Evolutionary conservation across 139 green algal species (phyloP).

Genomic region (Chlamydomonas applanata): DNA sequence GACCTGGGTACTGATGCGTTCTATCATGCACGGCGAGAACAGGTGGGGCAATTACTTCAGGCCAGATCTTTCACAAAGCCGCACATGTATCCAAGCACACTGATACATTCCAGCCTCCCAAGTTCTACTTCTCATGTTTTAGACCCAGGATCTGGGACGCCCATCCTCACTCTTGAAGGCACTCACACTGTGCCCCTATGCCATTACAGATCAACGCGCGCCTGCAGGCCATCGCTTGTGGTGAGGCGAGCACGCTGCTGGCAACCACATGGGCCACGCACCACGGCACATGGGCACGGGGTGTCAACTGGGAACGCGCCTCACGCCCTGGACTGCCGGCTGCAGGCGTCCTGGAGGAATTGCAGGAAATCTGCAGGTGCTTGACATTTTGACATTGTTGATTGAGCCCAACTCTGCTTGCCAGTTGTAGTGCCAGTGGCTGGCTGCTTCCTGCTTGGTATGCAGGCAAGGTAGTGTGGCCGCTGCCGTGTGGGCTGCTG

Average conservation of each 20-base stretch:
- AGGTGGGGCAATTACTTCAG: conserved; percentile 3
- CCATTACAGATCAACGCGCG: conserved; percentile 42
- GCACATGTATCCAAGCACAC: neutral
- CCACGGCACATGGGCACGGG: conserved; percentile 46
- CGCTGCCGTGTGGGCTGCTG: too few species aligned
- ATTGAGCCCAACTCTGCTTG: too few species aligned
- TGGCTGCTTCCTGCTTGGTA: too few species aligned
- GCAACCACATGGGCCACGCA: conserved; percentile 52
- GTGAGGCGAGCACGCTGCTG: conserved; percentile 25
- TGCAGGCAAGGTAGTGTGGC: too few species aligned
- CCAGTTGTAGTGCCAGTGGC: too few species aligned
- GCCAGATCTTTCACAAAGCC: too few species aligned
- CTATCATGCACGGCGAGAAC: conserved; percentile 50
- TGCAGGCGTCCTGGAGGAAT: conserved; percentile 38
- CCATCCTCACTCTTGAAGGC: too few species aligned
- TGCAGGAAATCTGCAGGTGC: conserved; percentile 70
- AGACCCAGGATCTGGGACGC: too few species aligned
- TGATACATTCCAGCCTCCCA: too few species aligned
- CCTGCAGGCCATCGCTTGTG: conserved; percentile 49
- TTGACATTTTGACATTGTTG: too few species aligned
- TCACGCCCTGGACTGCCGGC: neutral
- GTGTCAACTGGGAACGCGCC: conserved; percentile 75
- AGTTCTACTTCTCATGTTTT: too few species aligned
- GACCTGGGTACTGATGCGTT: conserved; percentile 79
- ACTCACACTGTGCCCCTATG: neutral